Conservation (phyloP, 495 filamentous ascomycete species). For the Trichocladium antarcticum region DNA sequence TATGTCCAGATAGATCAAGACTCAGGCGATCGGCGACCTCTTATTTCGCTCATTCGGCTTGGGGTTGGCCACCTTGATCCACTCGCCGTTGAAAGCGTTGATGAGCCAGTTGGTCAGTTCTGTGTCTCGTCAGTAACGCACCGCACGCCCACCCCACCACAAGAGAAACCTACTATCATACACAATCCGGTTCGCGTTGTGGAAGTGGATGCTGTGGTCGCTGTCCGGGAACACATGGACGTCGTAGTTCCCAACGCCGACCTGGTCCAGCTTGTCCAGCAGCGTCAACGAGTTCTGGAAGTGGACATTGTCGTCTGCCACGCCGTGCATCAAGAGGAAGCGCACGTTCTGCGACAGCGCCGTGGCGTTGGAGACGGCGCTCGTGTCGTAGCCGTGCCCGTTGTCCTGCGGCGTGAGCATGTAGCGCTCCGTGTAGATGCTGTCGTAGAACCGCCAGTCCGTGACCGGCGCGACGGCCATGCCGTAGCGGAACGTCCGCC, state of each 20-base stretch:
- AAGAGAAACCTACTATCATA: conserved; percentile 67
- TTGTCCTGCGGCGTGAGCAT: conserved; percentile 90
- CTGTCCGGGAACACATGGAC: conserved; percentile 93
- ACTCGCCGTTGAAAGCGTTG: conserved; percentile 96
- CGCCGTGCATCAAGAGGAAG: conserved; percentile 90
- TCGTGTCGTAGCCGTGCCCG: conserved; percentile 59
- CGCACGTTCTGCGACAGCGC: conserved; percentile 63
- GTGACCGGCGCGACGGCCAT: conserved; percentile 98
- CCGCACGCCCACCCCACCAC: neutral
- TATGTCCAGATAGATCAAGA: no score
- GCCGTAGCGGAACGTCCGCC: conserved; percentile 83
- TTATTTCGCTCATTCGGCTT: conserved; percentile 39
- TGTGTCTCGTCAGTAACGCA: conserved; percentile 29
- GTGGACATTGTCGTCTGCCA: conserved; percentile 94
- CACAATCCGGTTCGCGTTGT: conserved; percentile 84
- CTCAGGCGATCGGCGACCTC: neutral
- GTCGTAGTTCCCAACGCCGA: conserved; percentile 84
- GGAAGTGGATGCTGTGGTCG: conserved; percentile 91
- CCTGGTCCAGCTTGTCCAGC: conserved; percentile 77
- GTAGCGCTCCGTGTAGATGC: conserved; percentile 90
- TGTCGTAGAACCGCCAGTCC: conserved; percentile 92
- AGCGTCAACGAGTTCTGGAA: conserved; percentile 82
- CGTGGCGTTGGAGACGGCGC: conserved; percentile 58
- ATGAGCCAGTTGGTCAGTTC: conserved; percentile 86
- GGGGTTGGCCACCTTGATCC: conserved; percentile 61